Percentiles rank a stretch among this genome's conserved stretches.
Evolutionary conservation across 2,329 filamentous ascomycete genomes (phyloP).

Genomic region (Leptodontidium sp.): DNA sequence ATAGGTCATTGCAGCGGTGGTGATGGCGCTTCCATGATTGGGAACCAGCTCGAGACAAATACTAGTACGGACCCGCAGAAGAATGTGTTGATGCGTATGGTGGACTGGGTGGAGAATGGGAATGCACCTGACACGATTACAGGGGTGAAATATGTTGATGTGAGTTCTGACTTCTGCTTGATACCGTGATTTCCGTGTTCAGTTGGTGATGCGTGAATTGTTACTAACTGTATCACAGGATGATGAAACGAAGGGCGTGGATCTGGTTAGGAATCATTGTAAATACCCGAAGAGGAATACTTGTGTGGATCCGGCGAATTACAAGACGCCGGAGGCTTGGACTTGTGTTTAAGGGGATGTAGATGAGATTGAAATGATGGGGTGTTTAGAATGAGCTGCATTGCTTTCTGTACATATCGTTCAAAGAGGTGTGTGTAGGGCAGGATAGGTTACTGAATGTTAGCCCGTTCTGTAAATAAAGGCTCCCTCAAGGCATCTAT

Average conservation of each 20-base stretch:
- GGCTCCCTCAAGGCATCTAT: too few species aligned
- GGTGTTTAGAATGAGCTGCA: neutral
- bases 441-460: too few species aligned
- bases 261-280: constrained; percentile 38
- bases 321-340: constrained; percentile 31
- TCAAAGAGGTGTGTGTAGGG: too few species aligned
- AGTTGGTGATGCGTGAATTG: neutral
- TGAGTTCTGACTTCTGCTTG: constrained; percentile 18
- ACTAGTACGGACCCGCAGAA: constrained; percentile 48
- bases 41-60: constrained; percentile 38
- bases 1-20: constrained; percentile 60
- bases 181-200: too few species aligned
- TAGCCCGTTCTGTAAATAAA: too few species aligned
- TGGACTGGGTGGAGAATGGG: constrained; percentile 55
- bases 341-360: constrained; percentile 28
- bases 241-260: constrained; percentile 31
- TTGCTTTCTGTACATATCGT: neutral
- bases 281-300: constrained; percentile 39
- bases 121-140: constrained; percentile 49
- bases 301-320: constrained; percentile 30
- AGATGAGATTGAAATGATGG: neutral
- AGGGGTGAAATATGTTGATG: constrained; percentile 37
- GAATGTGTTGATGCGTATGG: constrained; percentile 57
- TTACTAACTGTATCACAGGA: constrained; percentile 20
- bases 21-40: constrained; percentile 51